Base-by-base conservation (phyloP, 441 rosid species). In the Erodium chrysanthum region DNA sequence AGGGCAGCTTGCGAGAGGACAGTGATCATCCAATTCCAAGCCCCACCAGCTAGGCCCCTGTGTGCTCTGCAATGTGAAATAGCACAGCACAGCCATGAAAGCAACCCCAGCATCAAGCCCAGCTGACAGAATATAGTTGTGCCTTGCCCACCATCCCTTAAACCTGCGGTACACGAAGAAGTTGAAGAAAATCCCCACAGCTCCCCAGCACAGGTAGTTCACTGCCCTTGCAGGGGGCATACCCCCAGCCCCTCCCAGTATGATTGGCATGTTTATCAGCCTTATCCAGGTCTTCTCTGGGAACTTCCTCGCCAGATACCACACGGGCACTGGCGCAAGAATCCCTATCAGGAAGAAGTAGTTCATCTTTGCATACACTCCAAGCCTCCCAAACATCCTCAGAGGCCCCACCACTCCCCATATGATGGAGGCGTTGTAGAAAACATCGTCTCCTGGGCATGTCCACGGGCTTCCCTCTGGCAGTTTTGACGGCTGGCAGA, bases 381-480 rank as follows among this genome's bases (percentile, higher is more conserved):
- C 83, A 0, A 78, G 81, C 15, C 67, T 58, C 7, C 84, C 84
- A 20, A 81, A 85, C 83, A 83, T 78, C 65, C 85, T 44, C 20
- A 74, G 71, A 0, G 86, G 84, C 5, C 84, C 84, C 0, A 83
- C 79, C 8, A 83, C 69, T 0, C 84, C 82, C 86, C 86, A 25
- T 25, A 25, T 25, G 29, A 25, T 25, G 29, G 29, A 25, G 29
- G 29, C 29, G 3, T 25, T 25, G 81, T 81, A 85, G 83, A 78
- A 83, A 2, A 82, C 81, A n/a, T 74, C 70, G 14, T 73, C 77
- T 9, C 78, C 77, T 0, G 85, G 89, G 60, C 89, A 85, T 0
- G 84, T 85, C 89, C 85, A 85, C 0, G 74, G 86, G 65, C 82
- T 83, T 65, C 84, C 82, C 3, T 0, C 25, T 0, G 84, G 83